Evolutionary conservation across 176 grass and related monocot species (phyloP), one percentile per base, ranked within the genome.

Genomic region (bread wheat (Triticum aestivum)): DNA sequence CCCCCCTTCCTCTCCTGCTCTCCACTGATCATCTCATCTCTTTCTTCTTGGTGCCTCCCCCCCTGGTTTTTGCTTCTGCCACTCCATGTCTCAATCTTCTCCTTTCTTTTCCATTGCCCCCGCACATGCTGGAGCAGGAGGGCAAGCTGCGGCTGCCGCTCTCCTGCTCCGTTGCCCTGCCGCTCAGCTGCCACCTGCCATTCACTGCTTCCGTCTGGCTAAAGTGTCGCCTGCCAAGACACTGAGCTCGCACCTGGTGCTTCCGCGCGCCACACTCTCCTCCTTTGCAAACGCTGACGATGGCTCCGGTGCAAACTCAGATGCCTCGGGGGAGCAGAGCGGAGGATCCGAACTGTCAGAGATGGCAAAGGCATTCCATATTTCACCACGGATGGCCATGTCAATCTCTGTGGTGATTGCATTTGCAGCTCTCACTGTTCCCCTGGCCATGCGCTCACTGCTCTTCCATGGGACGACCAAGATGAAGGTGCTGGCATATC

Each of bases 351-450:
- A 91, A 78, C 70, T 77, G 42, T 88, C 94, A 2, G 88, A 83
- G 78, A 92, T 99, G 97, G 94, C 92, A 38, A 93, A 91, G 82
- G 97, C 94, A 4, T 99, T 99, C 77, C 77, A 92, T 75, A 96
- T 99, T 42, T 92, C 97, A 1, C 93, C 92, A 42, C 80, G 79
- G 54, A 94, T 93, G 45, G 97, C 97, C 2, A 89, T 87, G 73
- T 84, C 90, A 18, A 89, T 96, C 45, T 91, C 91, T 9, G 76
- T 85, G 47, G 35, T 88, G 45, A 99, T 96, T 85, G 90, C 88
- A 76, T 91, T 99, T 24, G 92, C 94, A 0, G 97, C 94, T 2
- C 92, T 99, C 29, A 77, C 88, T 0, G 24, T 96, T 51, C 97
- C 97, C 5, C 85, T 96, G 49, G 69, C 37, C 1, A 99, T 99